Conservation (phyloP, 805 yeast species). For the Zygosaccharomyces gambellarensis region DNA sequence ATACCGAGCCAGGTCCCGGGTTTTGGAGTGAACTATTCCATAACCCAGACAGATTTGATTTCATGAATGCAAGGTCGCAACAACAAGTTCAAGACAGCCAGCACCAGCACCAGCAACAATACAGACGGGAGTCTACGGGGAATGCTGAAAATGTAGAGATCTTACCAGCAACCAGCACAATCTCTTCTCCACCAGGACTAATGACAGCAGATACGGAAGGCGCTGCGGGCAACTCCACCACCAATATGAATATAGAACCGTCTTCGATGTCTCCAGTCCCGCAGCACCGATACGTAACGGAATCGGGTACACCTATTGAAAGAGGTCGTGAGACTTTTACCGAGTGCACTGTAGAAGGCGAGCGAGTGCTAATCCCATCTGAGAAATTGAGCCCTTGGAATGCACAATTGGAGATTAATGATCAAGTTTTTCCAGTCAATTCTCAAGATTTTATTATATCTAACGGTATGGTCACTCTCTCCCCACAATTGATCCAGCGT, state of each 20-base stretch:
- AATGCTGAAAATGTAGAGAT: too few species aligned
- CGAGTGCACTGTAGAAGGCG: conserved; percentile 23
- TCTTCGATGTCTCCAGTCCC: neutral
- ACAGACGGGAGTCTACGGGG: neutral
- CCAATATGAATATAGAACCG: neutral
- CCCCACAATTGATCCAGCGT: conserved; percentile 14
- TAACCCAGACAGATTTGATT: conserved; percentile 18
- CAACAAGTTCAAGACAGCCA: neutral
- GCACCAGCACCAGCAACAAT: neutral
- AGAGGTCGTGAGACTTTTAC: conserved; percentile 14
- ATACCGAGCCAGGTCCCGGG: conserved; percentile 23
- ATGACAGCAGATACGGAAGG: neutral
- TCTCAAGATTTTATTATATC: conserved; percentile 15
- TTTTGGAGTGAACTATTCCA: conserved; percentile 30
- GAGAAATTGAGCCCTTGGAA: conserved; percentile 15
- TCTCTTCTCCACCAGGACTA: conserved; percentile 2
- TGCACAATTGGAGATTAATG: conserved; percentile 8
- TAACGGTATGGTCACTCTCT: conserved; percentile 15
- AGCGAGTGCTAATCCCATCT: conserved; percentile 21
- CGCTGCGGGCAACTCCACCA: neutral
- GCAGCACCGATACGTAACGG: conserved; percentile 10
- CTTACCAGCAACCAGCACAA: neutral
- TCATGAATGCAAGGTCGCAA: conserved; percentile 12
- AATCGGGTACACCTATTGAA: conserved; percentile 13
- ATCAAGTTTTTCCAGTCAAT: conserved; percentile 10